Evolutionary conservation across 2,329 filamentous ascomycete genomes (phyloP).

Genomic region (Coniochaeta sp.): DNA sequence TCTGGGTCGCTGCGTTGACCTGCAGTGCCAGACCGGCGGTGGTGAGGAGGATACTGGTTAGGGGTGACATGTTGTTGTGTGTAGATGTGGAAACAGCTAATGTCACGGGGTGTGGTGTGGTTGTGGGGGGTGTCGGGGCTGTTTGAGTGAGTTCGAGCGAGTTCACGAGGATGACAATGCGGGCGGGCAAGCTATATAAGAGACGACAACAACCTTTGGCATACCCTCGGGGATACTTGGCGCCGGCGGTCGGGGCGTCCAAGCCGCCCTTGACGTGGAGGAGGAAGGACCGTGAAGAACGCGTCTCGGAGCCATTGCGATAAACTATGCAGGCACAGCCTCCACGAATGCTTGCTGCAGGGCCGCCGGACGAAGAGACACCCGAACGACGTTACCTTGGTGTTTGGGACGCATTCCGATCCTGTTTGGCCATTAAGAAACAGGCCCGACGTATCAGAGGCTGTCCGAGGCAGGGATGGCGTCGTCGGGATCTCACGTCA

Average conservation of each 20-base stretch:
- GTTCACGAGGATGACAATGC: background rate
- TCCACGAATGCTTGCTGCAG: background rate
- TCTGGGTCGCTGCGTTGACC: constrained; percentile 16
- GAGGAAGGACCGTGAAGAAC: background rate
- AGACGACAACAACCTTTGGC: background rate
- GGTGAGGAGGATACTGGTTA: background rate
- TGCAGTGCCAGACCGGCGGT: constrained; percentile 5
- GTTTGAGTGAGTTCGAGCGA: background rate
- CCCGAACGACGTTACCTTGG: background rate
- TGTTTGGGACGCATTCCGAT: background rate
- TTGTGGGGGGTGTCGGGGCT: background rate
- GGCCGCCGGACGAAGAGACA: background rate
- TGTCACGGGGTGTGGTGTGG: background rate
- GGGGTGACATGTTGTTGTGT: background rate
- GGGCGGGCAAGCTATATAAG: background rate
- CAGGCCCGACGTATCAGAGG: background rate
- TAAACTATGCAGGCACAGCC: background rate
- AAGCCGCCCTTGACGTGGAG: background rate
- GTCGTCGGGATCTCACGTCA: background rate
- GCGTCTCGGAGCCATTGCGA: background rate
- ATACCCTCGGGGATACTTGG: background rate
- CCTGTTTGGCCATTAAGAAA: background rate
- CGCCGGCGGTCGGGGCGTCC: background rate
- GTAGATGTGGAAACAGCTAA: background rate
- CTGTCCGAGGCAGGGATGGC: background rate